Conservation (phyloP, 73 alveolate species). For the Stentor coeruleus region DNA sequence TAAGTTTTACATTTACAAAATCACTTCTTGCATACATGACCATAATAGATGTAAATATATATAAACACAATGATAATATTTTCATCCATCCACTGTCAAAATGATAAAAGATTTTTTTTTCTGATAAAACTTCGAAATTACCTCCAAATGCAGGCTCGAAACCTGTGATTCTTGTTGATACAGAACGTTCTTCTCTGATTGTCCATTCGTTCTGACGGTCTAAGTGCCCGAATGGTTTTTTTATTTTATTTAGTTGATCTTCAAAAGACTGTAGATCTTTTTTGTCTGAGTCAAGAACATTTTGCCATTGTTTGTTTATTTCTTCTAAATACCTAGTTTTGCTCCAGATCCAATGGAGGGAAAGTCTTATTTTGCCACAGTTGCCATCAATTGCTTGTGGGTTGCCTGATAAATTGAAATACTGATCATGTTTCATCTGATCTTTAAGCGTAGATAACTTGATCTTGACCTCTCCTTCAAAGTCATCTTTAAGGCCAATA, state of each 20-base stretch:
- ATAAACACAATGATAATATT: background rate
- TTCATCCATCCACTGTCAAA: background rate
- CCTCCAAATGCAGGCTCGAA: too few species aligned
- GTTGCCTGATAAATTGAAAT: constrained; percentile 40
- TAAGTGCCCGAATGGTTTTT: constrained; percentile 62
- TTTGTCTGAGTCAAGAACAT: constrained; percentile 36
- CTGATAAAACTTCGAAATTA: too few species aligned
- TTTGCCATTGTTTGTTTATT: constrained; percentile 44
- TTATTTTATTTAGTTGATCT: constrained; percentile 39
- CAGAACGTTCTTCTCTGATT: background rate
- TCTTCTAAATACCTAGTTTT: constrained; percentile 40
- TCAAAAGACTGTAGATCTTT: constrained; percentile 38
- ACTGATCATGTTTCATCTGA: constrained; percentile 57
- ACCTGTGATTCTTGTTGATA: background rate
- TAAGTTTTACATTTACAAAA: background rate
- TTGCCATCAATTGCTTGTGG: background rate
- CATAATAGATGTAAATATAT: background rate
- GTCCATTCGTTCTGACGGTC: constrained; percentile 13
- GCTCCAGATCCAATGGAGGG: constrained; percentile 54
- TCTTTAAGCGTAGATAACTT: constrained; percentile 37
- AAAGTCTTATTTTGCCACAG: constrained; percentile 37
- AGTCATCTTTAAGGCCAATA: constrained; percentile 45
- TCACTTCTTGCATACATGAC: background rate
- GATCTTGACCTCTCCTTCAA: constrained; percentile 48
- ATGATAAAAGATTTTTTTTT: too few species aligned